A percentile compares a stretch with the other conserved stretches of the same genome.
Evolutionary conservation across 2,329 filamentous ascomycete species (phyloP).

Genomic region (Rhexocercosporidium sp.): DNA sequence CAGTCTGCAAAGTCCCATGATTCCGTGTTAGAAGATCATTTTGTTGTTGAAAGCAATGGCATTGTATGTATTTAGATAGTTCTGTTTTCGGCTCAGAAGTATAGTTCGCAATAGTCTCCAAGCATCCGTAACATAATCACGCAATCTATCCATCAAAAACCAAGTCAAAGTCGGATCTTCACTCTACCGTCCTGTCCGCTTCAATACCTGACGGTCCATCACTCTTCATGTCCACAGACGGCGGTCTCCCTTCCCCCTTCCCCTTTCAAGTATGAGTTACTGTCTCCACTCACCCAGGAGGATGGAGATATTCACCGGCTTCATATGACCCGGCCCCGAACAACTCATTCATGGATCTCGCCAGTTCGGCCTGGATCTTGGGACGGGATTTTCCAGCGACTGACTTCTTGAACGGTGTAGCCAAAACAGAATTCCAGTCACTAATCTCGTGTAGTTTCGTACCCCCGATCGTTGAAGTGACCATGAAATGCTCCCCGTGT

Average conservation of each 20-base stretch:
- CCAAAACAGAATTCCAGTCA: constrained; percentile 16
- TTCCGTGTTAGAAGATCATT: too few species aligned
- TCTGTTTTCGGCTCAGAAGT: too few species aligned
- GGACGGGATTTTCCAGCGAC: background rate
- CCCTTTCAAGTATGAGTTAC: background rate
- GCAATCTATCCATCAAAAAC: too few species aligned
- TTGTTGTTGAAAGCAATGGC: too few species aligned
- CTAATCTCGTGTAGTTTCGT: constrained; percentile 22
- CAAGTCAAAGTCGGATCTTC: background rate
- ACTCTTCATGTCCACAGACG: background rate
- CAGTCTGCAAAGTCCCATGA: too few species aligned
- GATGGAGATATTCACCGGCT: background rate
- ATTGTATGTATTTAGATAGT: too few species aligned
- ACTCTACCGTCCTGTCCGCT: background rate
- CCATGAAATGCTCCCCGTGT: background rate
- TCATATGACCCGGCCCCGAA: constrained; percentile 13
- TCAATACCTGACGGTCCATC: background rate
- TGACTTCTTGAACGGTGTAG: constrained; percentile 6
- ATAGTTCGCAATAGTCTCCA: too few species aligned
- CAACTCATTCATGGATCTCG: constrained; percentile 8
- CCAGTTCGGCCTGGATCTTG: background rate
- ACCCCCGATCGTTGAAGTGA: background rate
- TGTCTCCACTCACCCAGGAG: background rate
- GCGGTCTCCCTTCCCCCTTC: background rate
- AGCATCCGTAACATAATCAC: background rate